A percentile compares a stretch with the other conserved stretches of the same genome.
Conservation (phyloP, 331 rosid species). For the Saraca asoca region DNA sequence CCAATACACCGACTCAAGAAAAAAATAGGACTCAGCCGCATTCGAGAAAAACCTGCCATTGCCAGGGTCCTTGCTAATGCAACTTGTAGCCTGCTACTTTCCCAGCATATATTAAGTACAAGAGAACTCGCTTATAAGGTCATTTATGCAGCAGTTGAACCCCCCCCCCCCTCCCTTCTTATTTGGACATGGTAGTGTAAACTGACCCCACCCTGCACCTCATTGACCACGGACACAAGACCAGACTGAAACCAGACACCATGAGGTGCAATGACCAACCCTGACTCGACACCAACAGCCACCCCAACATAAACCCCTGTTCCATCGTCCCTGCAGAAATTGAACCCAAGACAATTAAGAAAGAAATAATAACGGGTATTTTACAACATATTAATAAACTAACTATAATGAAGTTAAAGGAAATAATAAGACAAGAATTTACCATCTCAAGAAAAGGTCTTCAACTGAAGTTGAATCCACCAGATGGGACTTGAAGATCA, state of each 20-base stretch:
- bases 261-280: conserved; percentile 53
- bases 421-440: conserved; percentile 17
- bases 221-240: conserved; percentile 63
- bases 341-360: background rate
- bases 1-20: conserved; percentile 46
- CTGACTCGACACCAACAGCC: conserved; percentile 51
- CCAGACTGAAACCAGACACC: conserved; percentile 73
- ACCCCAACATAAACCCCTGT: conserved; percentile 46
- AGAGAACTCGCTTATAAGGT: conserved; percentile 41
- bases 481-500: conserved; percentile 76
- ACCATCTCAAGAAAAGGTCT: conserved; percentile 42
- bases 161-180: conserved; percentile 50
- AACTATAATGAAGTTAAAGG: background rate
- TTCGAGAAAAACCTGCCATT: conserved; percentile 36
- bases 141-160: conserved; percentile 55
- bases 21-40: conserved; percentile 48
- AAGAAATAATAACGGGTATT: background rate
- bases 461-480: conserved; percentile 92
- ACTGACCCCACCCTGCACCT: conserved; percentile 63
- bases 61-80: conserved; percentile 47
- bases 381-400: background rate
- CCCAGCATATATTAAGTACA: conserved; percentile 24
- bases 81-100: conserved; percentile 44
- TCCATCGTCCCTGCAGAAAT: conserved; percentile 52
- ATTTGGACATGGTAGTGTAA: conserved; percentile 58